These are phyloP conservation scores for Fraxinus nigra DNA, from an alignment of 305 asterid species.

Conservation along the genomic window DNA sequence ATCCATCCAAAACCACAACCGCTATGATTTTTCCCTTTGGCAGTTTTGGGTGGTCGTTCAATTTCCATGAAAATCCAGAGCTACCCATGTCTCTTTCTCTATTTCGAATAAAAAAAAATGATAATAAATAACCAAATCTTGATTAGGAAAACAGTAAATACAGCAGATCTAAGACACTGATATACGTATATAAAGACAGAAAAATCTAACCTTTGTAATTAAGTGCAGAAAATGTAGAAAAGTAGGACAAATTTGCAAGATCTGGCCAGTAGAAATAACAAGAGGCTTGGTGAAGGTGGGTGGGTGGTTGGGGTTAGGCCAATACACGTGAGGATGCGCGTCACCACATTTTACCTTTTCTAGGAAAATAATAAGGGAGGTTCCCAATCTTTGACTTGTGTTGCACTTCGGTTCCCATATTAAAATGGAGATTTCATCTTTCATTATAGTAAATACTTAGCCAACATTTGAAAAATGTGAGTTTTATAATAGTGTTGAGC, in stretches of 20 bases:
- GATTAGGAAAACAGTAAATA: neutral
- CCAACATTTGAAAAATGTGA: neutral
- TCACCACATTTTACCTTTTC: neutral
- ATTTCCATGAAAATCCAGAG: slow-evolving; percentile 75
- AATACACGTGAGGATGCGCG: neutral
- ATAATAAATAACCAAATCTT: neutral
- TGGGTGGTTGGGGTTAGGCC: neutral
- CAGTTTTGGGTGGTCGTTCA: slow-evolving; percentile 78
- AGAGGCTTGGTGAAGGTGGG: neutral
- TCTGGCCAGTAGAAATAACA: neutral
- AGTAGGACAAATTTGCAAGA: neutral
- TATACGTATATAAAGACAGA: neutral
- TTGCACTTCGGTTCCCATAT: neutral
- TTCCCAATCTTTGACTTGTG: neutral
- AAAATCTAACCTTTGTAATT: neutral
- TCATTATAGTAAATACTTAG: neutral
- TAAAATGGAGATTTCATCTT: neutral
- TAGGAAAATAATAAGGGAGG: neutral
- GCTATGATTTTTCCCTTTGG: slow-evolving; percentile 79
- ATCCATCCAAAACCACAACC: slow-evolving; percentile 83
- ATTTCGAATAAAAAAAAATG: slow-evolving; percentile 1
- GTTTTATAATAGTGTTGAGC: no score
- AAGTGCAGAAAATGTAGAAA: neutral
- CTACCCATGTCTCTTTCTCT: slow-evolving; percentile 54
- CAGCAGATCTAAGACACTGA: slow-evolving; percentile 1